phyloP scores from a whole-genome alignment of 2,329 filamentous ascomycete species.

The Juglanconis oblonga region DNA sequence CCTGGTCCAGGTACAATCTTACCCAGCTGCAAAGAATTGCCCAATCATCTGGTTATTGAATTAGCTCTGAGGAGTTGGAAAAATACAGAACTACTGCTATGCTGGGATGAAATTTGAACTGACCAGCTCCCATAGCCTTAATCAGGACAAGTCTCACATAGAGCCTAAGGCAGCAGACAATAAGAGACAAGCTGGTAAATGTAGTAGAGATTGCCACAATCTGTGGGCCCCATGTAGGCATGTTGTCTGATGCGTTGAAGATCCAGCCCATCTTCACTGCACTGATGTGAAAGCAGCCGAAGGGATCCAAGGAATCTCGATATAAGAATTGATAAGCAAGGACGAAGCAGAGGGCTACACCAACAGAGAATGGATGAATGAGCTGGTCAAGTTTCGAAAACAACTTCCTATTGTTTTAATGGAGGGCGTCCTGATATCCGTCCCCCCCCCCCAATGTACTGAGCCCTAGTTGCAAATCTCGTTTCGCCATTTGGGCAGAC shows the following conservation, averaged over 20 bases:
- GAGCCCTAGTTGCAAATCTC: too few species aligned
- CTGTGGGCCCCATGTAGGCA: not conserved
- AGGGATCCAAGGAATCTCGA: too few species aligned
- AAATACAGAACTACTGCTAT: too few species aligned
- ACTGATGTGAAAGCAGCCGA: not conserved
- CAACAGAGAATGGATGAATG: too few species aligned
- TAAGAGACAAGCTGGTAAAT: not conserved
- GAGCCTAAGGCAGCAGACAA: not conserved
- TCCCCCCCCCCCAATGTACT: too few species aligned
- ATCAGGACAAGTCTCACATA: conserved; percentile 1
- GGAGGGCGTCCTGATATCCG: too few species aligned
- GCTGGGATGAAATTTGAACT: not conserved
- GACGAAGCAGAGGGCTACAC: not conserved
- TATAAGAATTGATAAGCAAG: not conserved
- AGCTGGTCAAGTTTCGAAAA: too few species aligned
- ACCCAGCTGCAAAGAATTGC: not conserved
- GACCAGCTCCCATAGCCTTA: not conserved
- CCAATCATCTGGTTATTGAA: not conserved
- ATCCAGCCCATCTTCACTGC: not conserved
- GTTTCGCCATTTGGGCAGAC: too few species aligned
- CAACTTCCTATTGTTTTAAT: too few species aligned
- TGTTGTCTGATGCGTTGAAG: not conserved
- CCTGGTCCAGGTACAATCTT: not conserved
- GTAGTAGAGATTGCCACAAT: not conserved
- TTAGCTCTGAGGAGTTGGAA: not conserved